A percentile compares a stretch with the other conserved stretches of the same genome.
phyloP scores from a whole-genome alignment of 148 eudicot species.

The Dianthus caryophyllus region DNA sequence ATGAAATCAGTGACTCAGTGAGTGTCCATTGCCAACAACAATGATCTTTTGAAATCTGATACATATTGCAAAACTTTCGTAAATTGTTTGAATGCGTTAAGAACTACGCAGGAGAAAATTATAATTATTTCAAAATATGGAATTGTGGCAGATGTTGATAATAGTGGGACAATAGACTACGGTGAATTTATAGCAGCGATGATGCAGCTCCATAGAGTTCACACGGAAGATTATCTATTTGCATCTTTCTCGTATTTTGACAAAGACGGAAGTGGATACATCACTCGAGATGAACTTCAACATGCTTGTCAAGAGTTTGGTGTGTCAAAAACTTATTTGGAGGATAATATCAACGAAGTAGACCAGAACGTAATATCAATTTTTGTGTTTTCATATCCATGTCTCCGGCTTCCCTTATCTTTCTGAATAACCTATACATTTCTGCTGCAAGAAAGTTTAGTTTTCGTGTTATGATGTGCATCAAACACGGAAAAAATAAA shows the following conservation, averaged over 20 bases:
- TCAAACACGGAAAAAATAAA: too few relatives aligned
- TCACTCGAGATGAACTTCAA: conserved; percentile 80
- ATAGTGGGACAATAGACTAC: conserved; percentile 73
- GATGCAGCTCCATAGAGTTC: conserved; percentile 71
- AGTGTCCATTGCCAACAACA: too few relatives aligned
- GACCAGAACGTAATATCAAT: conserved; percentile 57
- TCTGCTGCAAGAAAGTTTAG: not conserved
- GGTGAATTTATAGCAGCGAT: conserved; percentile 89
- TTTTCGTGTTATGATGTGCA: not conserved
- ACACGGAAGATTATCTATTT: conserved; percentile 70
- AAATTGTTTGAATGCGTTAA: too few relatives aligned
- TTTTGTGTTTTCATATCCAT: not conserved
- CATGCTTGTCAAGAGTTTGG: conserved; percentile 86
- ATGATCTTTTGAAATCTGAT: not conserved
- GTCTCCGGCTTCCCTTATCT: not conserved
- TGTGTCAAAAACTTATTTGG: conserved; percentile 41
- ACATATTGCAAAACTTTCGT: too few relatives aligned
- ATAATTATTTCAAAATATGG: not conserved
- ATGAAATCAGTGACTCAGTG: conserved; percentile 88
- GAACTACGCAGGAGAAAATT: not conserved
- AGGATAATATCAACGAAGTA: conserved; percentile 70
- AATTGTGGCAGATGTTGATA: conserved; percentile 77
- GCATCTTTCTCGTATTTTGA: conserved; percentile 87
- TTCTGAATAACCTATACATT: conserved; percentile 5
- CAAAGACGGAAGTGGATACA: conserved; percentile 91